Evolutionary conservation across 352 stramenopile species (phyloP), one percentile per base, ranked within the genome.

Genomic region (Phytophthora aleatoria): DNA sequence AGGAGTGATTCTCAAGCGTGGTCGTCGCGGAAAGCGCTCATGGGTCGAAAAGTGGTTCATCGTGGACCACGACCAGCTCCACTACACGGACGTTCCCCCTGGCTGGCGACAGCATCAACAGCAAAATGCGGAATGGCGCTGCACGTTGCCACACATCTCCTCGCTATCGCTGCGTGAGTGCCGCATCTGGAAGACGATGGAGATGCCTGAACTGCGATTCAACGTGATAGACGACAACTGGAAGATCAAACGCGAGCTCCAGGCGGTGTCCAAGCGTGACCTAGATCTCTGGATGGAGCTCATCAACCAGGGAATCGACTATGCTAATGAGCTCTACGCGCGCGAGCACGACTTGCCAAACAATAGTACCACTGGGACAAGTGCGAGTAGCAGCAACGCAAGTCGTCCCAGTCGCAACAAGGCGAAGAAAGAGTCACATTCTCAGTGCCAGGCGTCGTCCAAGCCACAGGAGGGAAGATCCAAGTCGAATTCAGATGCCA

Each of bases 181-280:
- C 49, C 83, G 85, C 13, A 92, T 94, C 61, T 94, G 85, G 85
- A 94, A 94, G 74, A 94, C 85, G 8, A 90, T 83, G 80, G 85
- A 94, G 62, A 94, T 94, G 85, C 82, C 83, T 15, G 83, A 91
- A 59, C 73, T 92, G 36, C 77, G 71, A 39, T 92, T 94, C 61
- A 85, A 94, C 50, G 73, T 94, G 36, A 77, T 94, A 28, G 81
- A 92, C 57, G 79, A 70, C 39, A 85, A 70, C 50, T 92, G 82
- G 81, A 94, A 94, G 71, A 94, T 94, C 65, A 89, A 89, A 50
- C 85, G 83, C 45, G 85, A 94, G 56, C 73, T 94, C 35, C 85
- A 89, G 33, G 83, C 85, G 4, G 50, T 76, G 30, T 87, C 75
- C 10, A 78, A 74, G 24, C 67, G 73, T 15, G 85, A 94, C 24